Evolutionary conservation across 106 monocot species (phyloP), one percentile per base, ranked within the genome.

Genomic region (Apostasia shenzhenica): DNA sequence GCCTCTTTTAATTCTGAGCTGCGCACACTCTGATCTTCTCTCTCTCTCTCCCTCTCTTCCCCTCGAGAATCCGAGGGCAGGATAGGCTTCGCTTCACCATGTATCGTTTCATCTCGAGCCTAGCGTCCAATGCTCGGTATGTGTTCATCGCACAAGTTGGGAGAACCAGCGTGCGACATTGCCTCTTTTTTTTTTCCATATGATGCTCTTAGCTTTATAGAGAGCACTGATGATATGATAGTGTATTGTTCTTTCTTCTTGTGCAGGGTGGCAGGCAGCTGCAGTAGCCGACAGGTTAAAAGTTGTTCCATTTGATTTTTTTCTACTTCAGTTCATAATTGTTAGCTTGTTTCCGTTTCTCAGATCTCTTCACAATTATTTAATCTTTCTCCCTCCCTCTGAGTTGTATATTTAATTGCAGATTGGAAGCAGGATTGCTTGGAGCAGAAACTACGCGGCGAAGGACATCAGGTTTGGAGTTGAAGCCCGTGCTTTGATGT

Each of bases 371-470:
- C 51, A 37, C 46, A 55, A 61, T 54, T 6, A 59, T 48, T 49
- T 11, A 6, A 8, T 68, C 52, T 75, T 1, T 58, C 11, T 1
- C 10, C 2, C 56, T 55, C 26, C 26, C 26, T 42, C 44, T 58
- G 45, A 47, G 13, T 26, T 50, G 3, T 57, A 38, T 45, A 13
- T 38, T 14, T 58, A 8, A 54, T 57, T 54, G 42, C 39, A 81
- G 76, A 77, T 73, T 51, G 75, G 72, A 45, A 76, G 68, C 46
- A 69, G 75, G 67, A 26, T 76, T 61, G 41, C 41, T n/a, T 73
- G 81, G 81, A 74, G 59, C 73, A 73, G 81, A 49, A 82, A 82
- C 68, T 82, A 82, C 75, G 82, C 82, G 58, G 82, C 82, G 1
- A 82, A 82, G 26, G 82, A 78, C 69, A 77, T 78, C 9, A 59